A percentile compares a stretch with the other conserved stretches of the same genome.
Evolutionary conservation across 1,284 basidiomycete genomes (phyloP).

Genomic region (Malassezia dermatis): DNA sequence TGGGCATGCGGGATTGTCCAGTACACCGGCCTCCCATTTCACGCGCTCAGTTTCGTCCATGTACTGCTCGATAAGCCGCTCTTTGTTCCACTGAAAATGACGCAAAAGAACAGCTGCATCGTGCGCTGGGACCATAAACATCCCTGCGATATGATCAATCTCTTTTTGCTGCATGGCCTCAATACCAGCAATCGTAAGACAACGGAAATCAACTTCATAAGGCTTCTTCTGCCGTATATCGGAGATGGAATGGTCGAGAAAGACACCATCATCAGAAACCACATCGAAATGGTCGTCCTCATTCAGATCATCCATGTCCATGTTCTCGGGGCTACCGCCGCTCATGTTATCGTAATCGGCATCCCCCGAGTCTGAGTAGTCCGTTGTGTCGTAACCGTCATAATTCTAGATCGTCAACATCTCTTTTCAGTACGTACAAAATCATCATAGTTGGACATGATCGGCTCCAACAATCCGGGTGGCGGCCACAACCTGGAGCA

Average conservation of each 20-base stretch:
- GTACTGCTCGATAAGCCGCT: slow-evolving; percentile 58
- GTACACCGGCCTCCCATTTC: slow-evolving; percentile 38
- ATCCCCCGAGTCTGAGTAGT: slow-evolving; percentile 34
- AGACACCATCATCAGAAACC: slow-evolving; percentile 5
- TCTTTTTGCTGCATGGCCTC: slow-evolving; percentile 36
- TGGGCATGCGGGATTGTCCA: slow-evolving; percentile 29
- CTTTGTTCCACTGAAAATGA: slow-evolving; percentile 86
- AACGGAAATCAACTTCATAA: slow-evolving; percentile 41
- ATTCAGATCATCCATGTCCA: neutral
- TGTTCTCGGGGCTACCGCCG: slow-evolving; percentile 13
- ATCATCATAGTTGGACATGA: slow-evolving; percentile 10
- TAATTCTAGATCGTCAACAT: slow-evolving; percentile 5
- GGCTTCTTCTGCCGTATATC: slow-evolving; percentile 27
- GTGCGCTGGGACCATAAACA: slow-evolving; percentile 47
- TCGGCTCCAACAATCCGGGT: neutral
- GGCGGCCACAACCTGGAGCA: neutral
- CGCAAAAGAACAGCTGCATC: slow-evolving; percentile 69
- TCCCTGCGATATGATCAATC: slow-evolving; percentile 39
- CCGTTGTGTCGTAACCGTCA: slow-evolving; percentile 36
- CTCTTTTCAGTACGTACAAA: neutral
- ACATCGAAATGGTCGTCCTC: slow-evolving; percentile 14
- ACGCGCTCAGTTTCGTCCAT: slow-evolving; percentile 42
- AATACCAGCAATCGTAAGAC: slow-evolving; percentile 25
- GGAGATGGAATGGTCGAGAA: slow-evolving; percentile 7
- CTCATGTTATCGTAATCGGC: slow-evolving; percentile 20